Base-by-base conservation (phyloP, 305 asterid species). In the Fraxinus angustifolia region DNA sequence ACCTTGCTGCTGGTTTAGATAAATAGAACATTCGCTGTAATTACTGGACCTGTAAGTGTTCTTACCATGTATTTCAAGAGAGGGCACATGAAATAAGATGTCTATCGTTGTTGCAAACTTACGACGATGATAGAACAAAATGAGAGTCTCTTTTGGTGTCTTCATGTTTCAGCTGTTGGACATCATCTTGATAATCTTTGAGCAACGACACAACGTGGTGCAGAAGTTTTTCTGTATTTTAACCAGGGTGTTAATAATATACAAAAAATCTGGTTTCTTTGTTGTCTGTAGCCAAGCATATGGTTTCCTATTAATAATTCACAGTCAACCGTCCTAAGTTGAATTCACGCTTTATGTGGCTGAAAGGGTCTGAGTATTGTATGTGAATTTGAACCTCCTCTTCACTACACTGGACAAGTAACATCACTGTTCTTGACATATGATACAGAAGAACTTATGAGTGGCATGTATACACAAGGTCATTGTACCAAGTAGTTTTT, bases 1-100 rank as follows among this genome's bases (percentile, higher is more conserved):
- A n/a, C 33, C 40, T 34, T 48, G 77, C 79, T 62, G 23, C 42
- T 80, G 79, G 72, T 65, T 77, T 48, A 36, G 77, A 53, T 28
- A 70, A 26, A 62, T 77, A 79, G 76, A 30, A 40, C 53, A 31
- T 35, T 31, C 21, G 28, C 1, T 67, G 75, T 58, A 56, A 19
- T 76, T 68, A 48, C 70, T 67, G 8, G 8, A 62, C 35, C 78
- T 65, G 19, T 65, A 62, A 26, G 36, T 75, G 21, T 56, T 40
- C 5, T 19, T 78, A 58, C 35, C 3, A 2, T 70, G 67, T 50
- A 38, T 50, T 77, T 67, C 26, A 28, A 5, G 16, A 67, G 72
- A 21, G 72, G 23, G 72, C 72, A 23, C 72, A 62, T 62, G 34
- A 62, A 62, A 23, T 8, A 6, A 31, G 71, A 62, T 23, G 21